These are phyloP conservation scores for Lactarius evosmus DNA, from an alignment of 768 basidiomycete genomes.

Conservation along the genomic window DNA sequence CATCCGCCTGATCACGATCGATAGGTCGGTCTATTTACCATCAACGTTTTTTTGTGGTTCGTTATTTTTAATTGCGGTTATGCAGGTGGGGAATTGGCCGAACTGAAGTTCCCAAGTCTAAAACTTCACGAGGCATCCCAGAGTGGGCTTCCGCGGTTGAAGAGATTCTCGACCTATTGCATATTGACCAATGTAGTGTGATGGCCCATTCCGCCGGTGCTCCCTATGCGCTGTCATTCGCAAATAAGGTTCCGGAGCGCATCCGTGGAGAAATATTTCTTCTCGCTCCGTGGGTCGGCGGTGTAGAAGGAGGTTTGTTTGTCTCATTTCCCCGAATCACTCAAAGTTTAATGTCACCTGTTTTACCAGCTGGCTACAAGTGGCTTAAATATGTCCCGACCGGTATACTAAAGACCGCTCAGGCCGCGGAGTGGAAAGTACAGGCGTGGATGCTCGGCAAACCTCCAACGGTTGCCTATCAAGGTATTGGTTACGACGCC, in stretches of 20 bases:
- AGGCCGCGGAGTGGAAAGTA: conserved; percentile 95
- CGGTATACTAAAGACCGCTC: conserved; percentile 88
- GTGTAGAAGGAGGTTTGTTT: conserved; percentile 76
- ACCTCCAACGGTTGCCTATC: conserved; percentile 77
- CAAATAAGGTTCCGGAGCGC: conserved; percentile 68
- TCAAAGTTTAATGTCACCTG: conserved; percentile 19
- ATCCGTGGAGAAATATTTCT: conserved; percentile 83
- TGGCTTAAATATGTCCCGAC: conserved; percentile 98
- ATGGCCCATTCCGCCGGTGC: conserved; percentile 96
- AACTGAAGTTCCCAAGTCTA: conserved; percentile 64
- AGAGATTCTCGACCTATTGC: conserved; percentile 80
- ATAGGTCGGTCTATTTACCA: conserved; percentile 53
- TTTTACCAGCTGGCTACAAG: conserved; percentile 70
- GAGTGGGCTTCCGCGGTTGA: conserved; percentile 92
- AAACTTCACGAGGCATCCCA: conserved; percentile 72
- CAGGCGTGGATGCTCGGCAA: conserved; percentile 98
- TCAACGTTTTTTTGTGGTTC: background rate
- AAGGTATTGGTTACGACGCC: conserved; percentile 80
- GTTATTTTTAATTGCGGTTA: conserved; percentile 18
- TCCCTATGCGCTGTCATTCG: conserved; percentile 89
- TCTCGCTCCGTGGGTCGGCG: conserved; percentile 95
- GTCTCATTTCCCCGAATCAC: background rate
- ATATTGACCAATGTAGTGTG: conserved; percentile 76
- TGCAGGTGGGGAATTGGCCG: conserved; percentile 88
- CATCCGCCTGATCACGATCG: conserved; percentile 88